Evolutionary conservation across 352 stramenopile genomes (phyloP).

Genomic region (Globisporangium canariense): DNA sequence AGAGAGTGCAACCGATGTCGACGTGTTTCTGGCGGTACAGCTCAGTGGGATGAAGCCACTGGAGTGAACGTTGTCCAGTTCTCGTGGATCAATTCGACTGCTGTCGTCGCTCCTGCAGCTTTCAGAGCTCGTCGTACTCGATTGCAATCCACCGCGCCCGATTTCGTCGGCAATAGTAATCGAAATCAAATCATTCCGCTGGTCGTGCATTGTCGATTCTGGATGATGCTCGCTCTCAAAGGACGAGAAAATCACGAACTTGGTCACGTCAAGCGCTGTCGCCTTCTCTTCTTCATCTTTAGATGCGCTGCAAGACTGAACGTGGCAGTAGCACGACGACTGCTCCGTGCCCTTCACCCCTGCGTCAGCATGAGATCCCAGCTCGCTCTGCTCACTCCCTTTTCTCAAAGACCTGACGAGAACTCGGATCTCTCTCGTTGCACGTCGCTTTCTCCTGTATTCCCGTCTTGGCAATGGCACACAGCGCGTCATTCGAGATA

Average conservation of each 20-base stretch:
- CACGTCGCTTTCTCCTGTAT: background rate
- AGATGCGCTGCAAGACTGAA: background rate
- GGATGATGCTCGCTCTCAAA: background rate
- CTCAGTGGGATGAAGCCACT: background rate
- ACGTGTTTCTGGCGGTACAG: background rate
- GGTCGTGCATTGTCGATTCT: too few relatives aligned
- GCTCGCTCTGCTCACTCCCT: background rate
- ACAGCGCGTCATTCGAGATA: background rate
- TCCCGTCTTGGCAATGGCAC: background rate
- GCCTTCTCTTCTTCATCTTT: background rate
- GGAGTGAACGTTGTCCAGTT: background rate
- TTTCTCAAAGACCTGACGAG: background rate
- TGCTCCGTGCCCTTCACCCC: background rate
- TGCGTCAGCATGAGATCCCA: background rate
- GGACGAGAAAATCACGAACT: conserved; percentile 11
- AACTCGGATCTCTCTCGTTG: background rate
- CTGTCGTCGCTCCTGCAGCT: too few relatives aligned
- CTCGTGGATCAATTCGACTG: background rate
- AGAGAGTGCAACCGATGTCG: background rate
- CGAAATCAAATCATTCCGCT: conserved; percentile 16
- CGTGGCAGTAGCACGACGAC: background rate
- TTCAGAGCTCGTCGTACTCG: background rate
- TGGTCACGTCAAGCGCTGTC: background rate
- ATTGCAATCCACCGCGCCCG: background rate
- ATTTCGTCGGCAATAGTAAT: background rate